These are phyloP conservation scores for Cystoisospora suis DNA, from an alignment of 169 alveolate species.

Conservation along the genomic window DNA sequence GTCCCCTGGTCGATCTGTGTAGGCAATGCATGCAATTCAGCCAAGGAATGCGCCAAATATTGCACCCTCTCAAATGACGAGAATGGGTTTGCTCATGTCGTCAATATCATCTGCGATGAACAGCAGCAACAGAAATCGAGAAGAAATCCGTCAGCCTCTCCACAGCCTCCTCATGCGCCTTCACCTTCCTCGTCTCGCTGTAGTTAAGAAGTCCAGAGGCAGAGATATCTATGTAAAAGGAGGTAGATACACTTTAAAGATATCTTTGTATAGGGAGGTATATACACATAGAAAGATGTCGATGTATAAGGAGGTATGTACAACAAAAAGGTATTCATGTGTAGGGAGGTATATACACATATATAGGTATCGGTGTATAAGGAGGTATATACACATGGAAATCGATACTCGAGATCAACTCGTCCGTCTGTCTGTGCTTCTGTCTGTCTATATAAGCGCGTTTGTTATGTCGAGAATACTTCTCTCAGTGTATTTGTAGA, in stretches of 20 bases:
- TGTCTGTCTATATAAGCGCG: neutral
- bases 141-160: too few relatives aligned
- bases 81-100: slow-evolving; percentile 38
- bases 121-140: too few relatives aligned
- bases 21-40: slow-evolving; percentile 73
- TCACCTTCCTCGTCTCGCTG: too few relatives aligned
- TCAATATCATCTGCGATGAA: neutral
- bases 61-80: slow-evolving; percentile 48
- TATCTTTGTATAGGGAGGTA: neutral
- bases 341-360: neutral
- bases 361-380: neutral
- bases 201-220: too few relatives aligned
- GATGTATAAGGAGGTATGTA: neutral
- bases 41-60: slow-evolving; percentile 72
- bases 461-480: too few relatives aligned
- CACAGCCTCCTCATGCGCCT: too few relatives aligned
- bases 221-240: neutral
- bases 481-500: too few relatives aligned
- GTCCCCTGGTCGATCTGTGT: slow-evolving; percentile 76
- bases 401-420: neutral
- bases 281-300: too few relatives aligned
- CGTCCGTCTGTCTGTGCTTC: neutral
- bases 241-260: too few relatives aligned
- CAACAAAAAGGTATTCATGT: neutral
- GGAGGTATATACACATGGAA: neutral